Evolutionary conservation across 805 yeast genomes (phyloP).

Genomic region (Teunomyces funiuensis): DNA sequence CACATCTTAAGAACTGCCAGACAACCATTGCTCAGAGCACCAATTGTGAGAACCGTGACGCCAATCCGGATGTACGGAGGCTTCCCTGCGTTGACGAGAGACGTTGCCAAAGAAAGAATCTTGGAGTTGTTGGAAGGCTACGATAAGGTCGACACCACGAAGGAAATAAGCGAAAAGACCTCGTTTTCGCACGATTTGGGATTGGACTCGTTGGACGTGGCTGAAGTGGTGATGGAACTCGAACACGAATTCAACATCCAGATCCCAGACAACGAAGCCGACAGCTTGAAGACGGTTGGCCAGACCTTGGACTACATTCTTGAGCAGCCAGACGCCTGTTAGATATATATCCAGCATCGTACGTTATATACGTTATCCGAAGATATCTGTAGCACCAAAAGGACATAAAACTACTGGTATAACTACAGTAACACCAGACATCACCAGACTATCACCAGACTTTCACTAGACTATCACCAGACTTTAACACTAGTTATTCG

Average conservation of each 20-base stretch:
- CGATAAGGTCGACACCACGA: slow-evolving; percentile 48
- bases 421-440: neutral
- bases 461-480: too few relatives aligned
- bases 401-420: too few relatives aligned
- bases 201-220: slow-evolving; percentile 48
- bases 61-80: slow-evolving; percentile 48
- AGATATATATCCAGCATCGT: too few relatives aligned
- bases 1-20: slow-evolving; percentile 26
- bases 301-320: slow-evolving; percentile 44
- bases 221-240: slow-evolving; percentile 47
- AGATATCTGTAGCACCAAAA: neutral
- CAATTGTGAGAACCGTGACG: slow-evolving; percentile 12
- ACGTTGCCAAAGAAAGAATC: slow-evolving; percentile 60
- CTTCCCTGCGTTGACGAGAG: slow-evolving; percentile 61
- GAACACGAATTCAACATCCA: slow-evolving; percentile 49
- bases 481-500: neutral
- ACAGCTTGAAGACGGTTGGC: slow-evolving; percentile 45
- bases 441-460: too few relatives aligned
- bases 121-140: slow-evolving; percentile 64
- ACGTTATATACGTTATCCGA: too few relatives aligned
- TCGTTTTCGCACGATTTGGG: slow-evolving; percentile 43
- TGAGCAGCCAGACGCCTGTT: slow-evolving; percentile 43
- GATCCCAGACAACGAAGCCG: slow-evolving; percentile 49
- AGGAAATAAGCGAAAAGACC: slow-evolving; percentile 37
- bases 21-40: slow-evolving; percentile 19